These are phyloP conservation scores for Penicillium paxilli DNA, from an alignment of 495 filamentous ascomycete genomes.

Conservation along the genomic window DNA sequence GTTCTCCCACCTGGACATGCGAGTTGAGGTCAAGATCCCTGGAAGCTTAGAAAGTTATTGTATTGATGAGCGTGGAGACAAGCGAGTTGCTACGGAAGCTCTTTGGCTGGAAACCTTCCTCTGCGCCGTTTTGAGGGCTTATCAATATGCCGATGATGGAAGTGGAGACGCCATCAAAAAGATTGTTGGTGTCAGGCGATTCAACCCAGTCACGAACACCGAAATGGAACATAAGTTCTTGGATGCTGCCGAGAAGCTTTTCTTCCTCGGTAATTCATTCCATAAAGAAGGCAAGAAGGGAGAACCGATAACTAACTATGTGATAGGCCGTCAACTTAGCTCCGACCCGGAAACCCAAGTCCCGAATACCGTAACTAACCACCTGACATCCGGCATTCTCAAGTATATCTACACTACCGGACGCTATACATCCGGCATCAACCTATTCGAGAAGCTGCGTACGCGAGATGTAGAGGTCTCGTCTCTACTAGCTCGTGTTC, in stretches of 20 bases:
- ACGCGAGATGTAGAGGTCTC: conserved; percentile 90
- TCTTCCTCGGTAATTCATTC: conserved; percentile 89
- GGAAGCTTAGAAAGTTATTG: conserved; percentile 95
- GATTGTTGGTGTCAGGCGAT: conserved; percentile 90
- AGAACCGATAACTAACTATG: conserved; percentile 27
- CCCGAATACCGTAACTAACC: conserved; percentile 94
- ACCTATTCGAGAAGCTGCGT: conserved; percentile 94
- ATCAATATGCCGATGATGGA: conserved; percentile 94
- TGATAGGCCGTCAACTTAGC: conserved; percentile 84
- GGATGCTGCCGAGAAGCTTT: conserved; percentile 90
- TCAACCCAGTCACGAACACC: conserved; percentile 96
- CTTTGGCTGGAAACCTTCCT: conserved; percentile 98
- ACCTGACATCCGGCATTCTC: conserved; percentile 87
- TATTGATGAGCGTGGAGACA: conserved; percentile 93
- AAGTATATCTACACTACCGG: conserved; percentile 96
- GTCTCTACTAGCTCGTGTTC: conserved; percentile 83
- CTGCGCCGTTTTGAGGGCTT: conserved; percentile 88
- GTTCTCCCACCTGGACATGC: conserved; percentile 97
- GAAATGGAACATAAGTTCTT: conserved; percentile 96
- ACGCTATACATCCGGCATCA: conserved; percentile 92
- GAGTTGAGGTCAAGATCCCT: conserved; percentile 93
- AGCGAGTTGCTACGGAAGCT: conserved; percentile 84
- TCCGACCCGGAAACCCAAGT: conserved; percentile 98
- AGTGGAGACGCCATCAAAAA: conserved; percentile 87
- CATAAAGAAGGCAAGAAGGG: no score